phyloP scores from a whole-genome alignment of 257 asterid species.

The Fraxinus cuspidata region DNA sequence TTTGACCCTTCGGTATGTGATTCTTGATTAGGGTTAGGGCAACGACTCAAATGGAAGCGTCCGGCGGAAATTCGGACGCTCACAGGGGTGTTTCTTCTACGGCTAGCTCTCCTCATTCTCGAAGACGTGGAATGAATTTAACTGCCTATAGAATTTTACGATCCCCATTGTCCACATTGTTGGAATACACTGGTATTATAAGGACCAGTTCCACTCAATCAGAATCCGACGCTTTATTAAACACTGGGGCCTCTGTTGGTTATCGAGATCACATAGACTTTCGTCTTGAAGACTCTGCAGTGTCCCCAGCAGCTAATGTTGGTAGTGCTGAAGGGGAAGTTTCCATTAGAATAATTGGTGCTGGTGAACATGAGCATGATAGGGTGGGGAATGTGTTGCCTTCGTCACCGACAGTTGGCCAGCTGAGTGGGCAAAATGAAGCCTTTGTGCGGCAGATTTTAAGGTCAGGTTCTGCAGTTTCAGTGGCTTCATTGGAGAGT shows the following conservation, averaged over 20 bases:
- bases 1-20: constrained; percentile 16
- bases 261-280: constrained; percentile 42
- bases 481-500: constrained; percentile 60
- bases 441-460: constrained; percentile 46
- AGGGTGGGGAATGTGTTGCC: constrained; percentile 38
- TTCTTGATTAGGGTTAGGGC: constrained; percentile 49
- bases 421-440: constrained; percentile 38
- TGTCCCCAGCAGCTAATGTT: constrained; percentile 31
- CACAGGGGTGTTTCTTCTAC: constrained; percentile 39
- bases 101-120: constrained; percentile 35
- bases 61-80: constrained; percentile 72
- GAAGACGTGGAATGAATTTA: constrained; percentile 53
- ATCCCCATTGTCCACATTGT: constrained; percentile 65
- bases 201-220: constrained; percentile 46
- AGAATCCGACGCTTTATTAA: constrained; percentile 42
- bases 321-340: constrained; percentile 59
- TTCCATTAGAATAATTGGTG: constrained; percentile 70
- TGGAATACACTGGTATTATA: constrained; percentile 69
- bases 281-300: constrained; percentile 35
- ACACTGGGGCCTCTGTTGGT: constrained; percentile 30
- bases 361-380: constrained; percentile 52
- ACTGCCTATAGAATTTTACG: constrained; percentile 62
- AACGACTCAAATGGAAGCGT: constrained; percentile 67
- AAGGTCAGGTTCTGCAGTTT: constrained; percentile 50
- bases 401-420: constrained; percentile 32